Evolutionary conservation across 768 basidiomycete genomes (phyloP), one percentile per base, ranked within the genome.

Genomic region (Pleurotus ostreatus): DNA sequence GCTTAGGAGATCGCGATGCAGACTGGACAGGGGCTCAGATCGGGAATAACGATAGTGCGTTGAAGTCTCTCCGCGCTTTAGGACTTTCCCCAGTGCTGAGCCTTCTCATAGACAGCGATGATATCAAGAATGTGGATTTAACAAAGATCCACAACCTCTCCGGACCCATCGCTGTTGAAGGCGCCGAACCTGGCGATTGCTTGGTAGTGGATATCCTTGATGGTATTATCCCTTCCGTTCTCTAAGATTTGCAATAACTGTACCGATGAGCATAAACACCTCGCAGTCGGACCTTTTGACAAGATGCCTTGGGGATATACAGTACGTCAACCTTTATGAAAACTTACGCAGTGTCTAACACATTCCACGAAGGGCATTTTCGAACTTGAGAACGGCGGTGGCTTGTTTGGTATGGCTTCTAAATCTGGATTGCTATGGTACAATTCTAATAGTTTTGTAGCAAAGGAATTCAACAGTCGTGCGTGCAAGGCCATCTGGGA

Each of bases 221-320:
- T 63, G 82, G 85, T 38, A 7, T 20, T 37, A 37, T 34, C 18
- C 51, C 8, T 25, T 22, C 12, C 20, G 23, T 5, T 25, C 1
- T 43, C 53, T 15, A 56, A 37, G 2, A 16, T 39, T 15, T 44
- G 30, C n/a, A 7, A 11, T 34, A 25, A 25, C 23, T 25, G 23
- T 25, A 25, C 23, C 23, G 4, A 25, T 25, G 5, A 25, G 5
- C 23, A 25, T 25, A 7, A 43, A 25, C n/a, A 55, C 25, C 38
- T 20, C 9, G 3, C 47, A 87, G 86, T 86, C 51, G 74, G 71
- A 37, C 82, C 85, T 7, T 87, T 86, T 58, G 85, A 86, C 40
- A 79, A 86, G 64, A 86, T 86, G 86, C 87, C 87, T 0, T 92
- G 88, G 89, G 89, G 89, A 0, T 90, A 89, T 64, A 88, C 87